Percentiles rank a stretch among this genome's conserved stretches.
phyloP scores from a whole-genome alignment of 805 yeast species.

The Candida methanosorbosa region DNA sequence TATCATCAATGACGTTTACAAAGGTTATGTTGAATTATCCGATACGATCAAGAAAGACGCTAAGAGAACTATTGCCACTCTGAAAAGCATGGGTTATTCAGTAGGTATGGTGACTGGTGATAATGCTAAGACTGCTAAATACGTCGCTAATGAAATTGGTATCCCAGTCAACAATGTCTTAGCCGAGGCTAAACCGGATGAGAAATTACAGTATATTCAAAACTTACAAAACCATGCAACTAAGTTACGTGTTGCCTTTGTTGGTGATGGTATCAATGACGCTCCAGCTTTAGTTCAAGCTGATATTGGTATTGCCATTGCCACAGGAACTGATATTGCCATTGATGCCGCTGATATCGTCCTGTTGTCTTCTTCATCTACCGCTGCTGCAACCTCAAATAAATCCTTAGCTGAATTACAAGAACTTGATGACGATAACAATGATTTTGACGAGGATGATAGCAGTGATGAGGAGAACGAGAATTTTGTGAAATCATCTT shows the following conservation, averaged over 20 bases:
- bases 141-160: constrained; percentile 60
- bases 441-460: neutral
- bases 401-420: constrained; percentile 11
- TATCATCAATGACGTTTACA: constrained; percentile 43
- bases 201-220: constrained; percentile 61
- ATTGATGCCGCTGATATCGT: constrained; percentile 96
- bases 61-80: constrained; percentile 43
- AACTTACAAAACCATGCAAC: constrained; percentile 37
- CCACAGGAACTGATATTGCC: constrained; percentile 93
- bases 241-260: constrained; percentile 59
- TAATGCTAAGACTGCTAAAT: constrained; percentile 47
- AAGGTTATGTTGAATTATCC: constrained; percentile 58
- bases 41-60: constrained; percentile 69
- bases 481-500: neutral
- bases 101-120: constrained; percentile 94
- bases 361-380: constrained; percentile 37
- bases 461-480: constrained; percentile 11
- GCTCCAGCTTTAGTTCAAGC: constrained; percentile 92
- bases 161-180: constrained; percentile 56
- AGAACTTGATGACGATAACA: neutral
- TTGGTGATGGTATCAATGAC: constrained; percentile 98
- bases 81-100: constrained; percentile 42
- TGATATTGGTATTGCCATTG: constrained; percentile 83
- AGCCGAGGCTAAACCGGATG: constrained; percentile 70
- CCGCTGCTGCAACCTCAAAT: constrained; percentile 2